Percentiles rank a stretch among this genome's conserved stretches.
These are phyloP conservation scores for Claviceps arundinis DNA, from an alignment of 2,329 filamentous ascomycete species.

Conservation along the genomic window DNA sequence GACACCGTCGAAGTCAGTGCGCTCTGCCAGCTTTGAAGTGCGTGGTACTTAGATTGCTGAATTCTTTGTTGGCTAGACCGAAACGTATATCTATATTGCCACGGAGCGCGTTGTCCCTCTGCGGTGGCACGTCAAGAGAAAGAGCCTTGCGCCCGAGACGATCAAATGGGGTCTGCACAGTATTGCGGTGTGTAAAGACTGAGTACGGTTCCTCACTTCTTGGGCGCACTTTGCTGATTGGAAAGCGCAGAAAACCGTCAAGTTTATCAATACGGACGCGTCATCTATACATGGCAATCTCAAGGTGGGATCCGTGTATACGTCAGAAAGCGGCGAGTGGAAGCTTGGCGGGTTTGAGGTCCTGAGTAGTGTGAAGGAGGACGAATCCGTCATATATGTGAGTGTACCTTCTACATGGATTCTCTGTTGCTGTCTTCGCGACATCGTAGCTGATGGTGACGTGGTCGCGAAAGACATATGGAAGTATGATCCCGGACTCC, in stretches of 20 bases:
- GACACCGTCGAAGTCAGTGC: slow-evolving; percentile 73
- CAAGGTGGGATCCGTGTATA: slow-evolving; percentile 77
- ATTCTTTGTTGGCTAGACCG: slow-evolving; percentile 46
- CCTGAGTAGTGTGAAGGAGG: slow-evolving; percentile 88
- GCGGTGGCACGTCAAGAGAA: slow-evolving; percentile 79
- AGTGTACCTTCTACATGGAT: slow-evolving; percentile 5
- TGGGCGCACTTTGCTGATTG: slow-evolving; percentile 10
- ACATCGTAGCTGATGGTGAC: slow-evolving; percentile 4
- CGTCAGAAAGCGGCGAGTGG: slow-evolving; percentile 95
- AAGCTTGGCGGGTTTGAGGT: slow-evolving; percentile 90
- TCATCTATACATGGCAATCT: slow-evolving; percentile 82
- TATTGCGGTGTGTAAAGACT: slow-evolving; percentile 49
- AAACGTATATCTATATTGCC: slow-evolving; percentile 89
- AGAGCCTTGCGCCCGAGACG: slow-evolving; percentile 79
- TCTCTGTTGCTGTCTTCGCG: not conserved
- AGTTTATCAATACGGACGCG: slow-evolving; percentile 92
- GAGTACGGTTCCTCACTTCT: too few relatives aligned
- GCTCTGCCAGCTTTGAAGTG: not conserved
- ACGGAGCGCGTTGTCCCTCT: slow-evolving; percentile 82
- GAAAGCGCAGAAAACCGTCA: slow-evolving; percentile 61
- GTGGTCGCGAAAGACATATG: slow-evolving; percentile 50
- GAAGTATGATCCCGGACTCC: slow-evolving; percentile 75
- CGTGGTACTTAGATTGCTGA: slow-evolving; percentile 11
- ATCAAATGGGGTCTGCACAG: slow-evolving; percentile 92
- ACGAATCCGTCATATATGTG: slow-evolving; percentile 84